These are phyloP conservation scores for Hypocrella siamensis DNA, from an alignment of 2,329 filamentous ascomycete genomes.

Conservation along the genomic window DNA sequence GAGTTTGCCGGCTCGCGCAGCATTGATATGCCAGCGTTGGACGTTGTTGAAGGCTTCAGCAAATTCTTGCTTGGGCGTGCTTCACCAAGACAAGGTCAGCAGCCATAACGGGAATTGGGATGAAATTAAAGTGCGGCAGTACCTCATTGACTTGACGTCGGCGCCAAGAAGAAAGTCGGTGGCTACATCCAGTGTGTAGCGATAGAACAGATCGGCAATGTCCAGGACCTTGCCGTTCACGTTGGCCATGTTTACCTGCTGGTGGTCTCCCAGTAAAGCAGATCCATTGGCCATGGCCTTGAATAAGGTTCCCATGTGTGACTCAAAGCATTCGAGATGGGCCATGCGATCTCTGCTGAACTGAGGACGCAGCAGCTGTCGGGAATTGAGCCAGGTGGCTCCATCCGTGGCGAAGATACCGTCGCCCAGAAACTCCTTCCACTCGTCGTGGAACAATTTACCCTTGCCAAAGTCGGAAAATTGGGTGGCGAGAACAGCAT, in stretches of 20 bases:
- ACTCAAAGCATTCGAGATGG: constrained; percentile 68
- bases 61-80: constrained; percentile 40
- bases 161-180: constrained; percentile 77
- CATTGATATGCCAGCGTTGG: constrained; percentile 50
- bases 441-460: constrained; percentile 21
- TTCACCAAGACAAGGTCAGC: neutral
- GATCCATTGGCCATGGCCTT: constrained; percentile 45
- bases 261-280: constrained; percentile 40
- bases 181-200: constrained; percentile 70
- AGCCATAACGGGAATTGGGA: neutral
- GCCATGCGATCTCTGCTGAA: constrained; percentile 75
- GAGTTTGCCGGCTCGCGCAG: constrained; percentile 18
- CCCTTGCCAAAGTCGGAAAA: constrained; percentile 39
- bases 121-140: constrained; percentile 6
- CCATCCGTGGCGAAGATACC: constrained; percentile 69
- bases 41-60: constrained; percentile 55
- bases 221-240: constrained; percentile 49
- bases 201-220: constrained; percentile 64
- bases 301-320: constrained; percentile 61
- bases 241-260: constrained; percentile 46
- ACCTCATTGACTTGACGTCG: constrained; percentile 50
- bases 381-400: constrained; percentile 59
- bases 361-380: constrained; percentile 72
- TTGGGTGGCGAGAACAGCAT: constrained; percentile 37
- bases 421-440: constrained; percentile 33